Evolutionary conservation across 169 alveolate genomes (phyloP), one percentile per base, ranked within the genome.

Genomic region (Babesia gibsoni): DNA sequence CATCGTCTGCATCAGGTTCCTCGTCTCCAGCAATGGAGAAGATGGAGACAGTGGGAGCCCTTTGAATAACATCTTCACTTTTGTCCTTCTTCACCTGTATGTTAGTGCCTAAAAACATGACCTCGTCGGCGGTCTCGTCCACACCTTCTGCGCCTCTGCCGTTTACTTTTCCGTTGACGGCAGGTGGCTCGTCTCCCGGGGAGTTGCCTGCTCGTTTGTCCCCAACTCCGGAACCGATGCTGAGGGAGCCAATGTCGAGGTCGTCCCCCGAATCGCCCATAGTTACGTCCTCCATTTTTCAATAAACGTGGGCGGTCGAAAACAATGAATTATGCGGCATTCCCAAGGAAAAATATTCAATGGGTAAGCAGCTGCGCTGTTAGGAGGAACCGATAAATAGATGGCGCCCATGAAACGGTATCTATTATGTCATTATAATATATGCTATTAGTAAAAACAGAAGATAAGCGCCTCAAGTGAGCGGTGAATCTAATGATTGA

Each of bases 31-130:
- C n/a, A n/a, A n/a, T n/a, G n/a, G n/a, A n/a, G n/a, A n/a, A n/a
- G n/a, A n/a, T n/a, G n/a, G n/a, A n/a, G n/a, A n/a, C n/a, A n/a
- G n/a, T n/a, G n/a, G n/a, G n/a, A n/a, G n/a, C n/a, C n/a, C n/a
- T n/a, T n/a, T n/a, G n/a, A n/a, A n/a, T n/a, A n/a, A n/a, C n/a
- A 4, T 12, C 35, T 0, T 52, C 64, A 7, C 35, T 41, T 27
- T 32, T 16, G 30, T 77, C 86, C 4, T 25, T 49, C 69, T 77
- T 77, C 23, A 77, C 86, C 29, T 30, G 22, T 7, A 77, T 77
- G 49, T 46, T 77, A 23, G 65, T 66, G 5, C 86, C 86, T 10
- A 68, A 46, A 4, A 59, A 67, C 58, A 77, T 37, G 14, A 77
- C 73, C 8, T 77, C 86, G 36, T 77, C 82, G 56, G 56, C 52